Evolutionary conservation across 768 basidiomycete genomes (phyloP).

Genomic region (Clitopilus hobsonii): DNA sequence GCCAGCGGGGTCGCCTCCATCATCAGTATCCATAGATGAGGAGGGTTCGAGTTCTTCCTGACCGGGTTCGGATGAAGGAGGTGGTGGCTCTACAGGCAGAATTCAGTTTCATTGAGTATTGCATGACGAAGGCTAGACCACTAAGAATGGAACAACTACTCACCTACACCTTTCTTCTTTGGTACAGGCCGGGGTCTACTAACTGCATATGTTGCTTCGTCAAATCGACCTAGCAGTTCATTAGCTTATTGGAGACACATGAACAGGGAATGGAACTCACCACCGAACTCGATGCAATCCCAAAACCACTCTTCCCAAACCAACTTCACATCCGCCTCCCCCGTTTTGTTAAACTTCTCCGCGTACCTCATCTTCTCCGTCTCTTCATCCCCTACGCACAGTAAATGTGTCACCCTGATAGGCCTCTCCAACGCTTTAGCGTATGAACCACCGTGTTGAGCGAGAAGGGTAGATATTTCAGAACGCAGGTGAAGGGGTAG

Average conservation of each 20-base stretch:
- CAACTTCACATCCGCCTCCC: slow-evolving; percentile 70
- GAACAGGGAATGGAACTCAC: slow-evolving; percentile 22
- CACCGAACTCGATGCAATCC: slow-evolving; percentile 81
- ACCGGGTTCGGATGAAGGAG: slow-evolving; percentile 17
- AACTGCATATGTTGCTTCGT: slow-evolving; percentile 58
- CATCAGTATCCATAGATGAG: slow-evolving; percentile 10
- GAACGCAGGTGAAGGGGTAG: slow-evolving; percentile 58
- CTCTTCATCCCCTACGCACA: slow-evolving; percentile 66
- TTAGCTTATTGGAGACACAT: background rate
- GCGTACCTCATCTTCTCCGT: slow-evolving; percentile 80
- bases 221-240: slow-evolving; percentile 47
- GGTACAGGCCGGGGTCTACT: slow-evolving; percentile 57
- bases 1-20: too few relatives aligned
- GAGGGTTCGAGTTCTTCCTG: slow-evolving; percentile 8
- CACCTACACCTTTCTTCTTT: slow-evolving; percentile 18
- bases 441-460: slow-evolving; percentile 60
- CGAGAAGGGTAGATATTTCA: slow-evolving; percentile 59
- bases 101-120: too few relatives aligned
- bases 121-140: too few relatives aligned
- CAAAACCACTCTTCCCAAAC: slow-evolving; percentile 98
- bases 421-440: slow-evolving; percentile 74
- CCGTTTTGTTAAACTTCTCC: slow-evolving; percentile 61
- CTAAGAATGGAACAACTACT: too few relatives aligned
- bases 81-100: slow-evolving; percentile 4
- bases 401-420: slow-evolving; percentile 77